Conservation (phyloP, 2,329 filamentous ascomycete species). For the Colletotrichum zoysiae region DNA sequence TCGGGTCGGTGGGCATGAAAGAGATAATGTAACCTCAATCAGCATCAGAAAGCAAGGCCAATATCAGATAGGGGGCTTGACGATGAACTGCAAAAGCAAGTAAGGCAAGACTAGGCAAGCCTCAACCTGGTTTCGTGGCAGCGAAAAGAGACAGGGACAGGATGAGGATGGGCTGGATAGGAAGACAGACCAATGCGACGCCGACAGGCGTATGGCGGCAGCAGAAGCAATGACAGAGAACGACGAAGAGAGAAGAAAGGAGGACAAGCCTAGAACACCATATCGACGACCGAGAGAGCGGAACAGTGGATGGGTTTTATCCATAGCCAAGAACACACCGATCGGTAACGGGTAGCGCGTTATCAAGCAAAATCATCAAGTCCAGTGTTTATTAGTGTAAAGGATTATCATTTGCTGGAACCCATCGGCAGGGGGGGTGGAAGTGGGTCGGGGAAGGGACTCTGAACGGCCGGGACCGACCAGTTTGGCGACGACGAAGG, state of each 20-base stretch:
- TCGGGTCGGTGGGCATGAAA: background rate
- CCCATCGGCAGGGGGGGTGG: slow-evolving; percentile 22
- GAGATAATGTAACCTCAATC: background rate
- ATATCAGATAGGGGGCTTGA: background rate
- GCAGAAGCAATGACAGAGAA: slow-evolving; percentile 9
- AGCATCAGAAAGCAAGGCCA: slow-evolving; percentile 14
- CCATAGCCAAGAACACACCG: slow-evolving; percentile 9
- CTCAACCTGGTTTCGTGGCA: slow-evolving; percentile 13
- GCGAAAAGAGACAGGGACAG: background rate
- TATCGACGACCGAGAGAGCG: slow-evolving; percentile 7
- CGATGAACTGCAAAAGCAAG: slow-evolving; percentile 24
- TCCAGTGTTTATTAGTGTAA: slow-evolving; percentile 40
- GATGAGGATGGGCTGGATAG: background rate
- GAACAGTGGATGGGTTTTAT: slow-evolving; percentile 35
- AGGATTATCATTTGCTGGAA: slow-evolving; percentile 42
- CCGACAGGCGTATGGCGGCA: slow-evolving; percentile 12
- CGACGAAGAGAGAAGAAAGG: slow-evolving; percentile 9
- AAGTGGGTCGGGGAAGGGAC: background rate
- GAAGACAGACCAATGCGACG: background rate
- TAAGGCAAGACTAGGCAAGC: slow-evolving; percentile 22
- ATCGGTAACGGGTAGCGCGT: slow-evolving; percentile 19
- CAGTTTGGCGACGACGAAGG: background rate
- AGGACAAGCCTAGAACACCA: slow-evolving; percentile 22
- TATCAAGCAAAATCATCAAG: slow-evolving; percentile 39
- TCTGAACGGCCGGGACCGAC: background rate